Base-by-base conservation (phyloP, 495 filamentous ascomycete species). In the Trichocladium antarcticum region DNA sequence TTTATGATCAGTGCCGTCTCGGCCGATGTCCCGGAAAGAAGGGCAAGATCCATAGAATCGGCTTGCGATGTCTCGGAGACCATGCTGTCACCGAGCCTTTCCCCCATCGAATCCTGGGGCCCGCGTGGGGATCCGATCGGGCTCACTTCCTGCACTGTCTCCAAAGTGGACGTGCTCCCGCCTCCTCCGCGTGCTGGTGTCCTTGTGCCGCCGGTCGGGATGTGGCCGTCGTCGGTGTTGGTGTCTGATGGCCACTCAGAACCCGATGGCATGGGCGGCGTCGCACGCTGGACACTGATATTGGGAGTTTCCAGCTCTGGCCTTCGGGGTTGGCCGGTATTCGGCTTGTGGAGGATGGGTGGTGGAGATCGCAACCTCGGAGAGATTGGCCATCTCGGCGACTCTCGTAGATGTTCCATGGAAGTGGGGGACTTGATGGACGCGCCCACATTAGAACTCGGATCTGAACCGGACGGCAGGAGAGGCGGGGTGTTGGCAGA, bases 91-190 rank as follows among this genome's bases (percentile, higher is more conserved):
- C 71, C 71, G 51, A 67, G 67, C 60, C 64, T 75, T 53, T 74
- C 72, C 53, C 62, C 69, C 54, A 67, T 53, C 36, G 61, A 70
- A 43, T 49, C 65, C 65, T 59, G 78, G 59, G 60, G 72, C 67
- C 42, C 60, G 8, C 73, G 76, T 0, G 85, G 85, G 11, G 87
- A 87, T 22, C 80, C 78, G 22, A 88, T 83, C 53, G 86, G 76
- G 65, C 87, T 94, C 40, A 81, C 80, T 69, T 98, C 92, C 62
- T 95, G 83, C 24, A 98, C 92, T 0, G 92, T 98, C 65, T 94
- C 92, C 44, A 98, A 70, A 36, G 78, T 79, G 15, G 85, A 80
- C 17, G 76, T 74, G 51, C 74, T 77, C 44, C 80, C 82, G 57
- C 79, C 83, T 38, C 69, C 70, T 20, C 77, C 81, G 60, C 89